Conservation (phyloP, 2,329 filamentous ascomycete species). For the Aspergillaceae sp. region DNA sequence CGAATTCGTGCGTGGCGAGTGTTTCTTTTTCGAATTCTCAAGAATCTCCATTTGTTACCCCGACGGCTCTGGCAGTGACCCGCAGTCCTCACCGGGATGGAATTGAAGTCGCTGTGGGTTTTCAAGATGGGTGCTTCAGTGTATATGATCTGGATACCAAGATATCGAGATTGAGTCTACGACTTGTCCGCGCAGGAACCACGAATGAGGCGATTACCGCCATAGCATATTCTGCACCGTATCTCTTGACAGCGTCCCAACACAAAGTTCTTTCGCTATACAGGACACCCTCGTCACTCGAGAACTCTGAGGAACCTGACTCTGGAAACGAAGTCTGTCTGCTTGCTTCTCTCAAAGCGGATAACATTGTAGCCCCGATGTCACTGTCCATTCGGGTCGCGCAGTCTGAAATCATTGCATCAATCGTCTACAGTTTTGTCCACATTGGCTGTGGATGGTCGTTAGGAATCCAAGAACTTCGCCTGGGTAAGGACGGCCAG, state of each 20-base stretch:
- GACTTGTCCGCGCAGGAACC: slow-evolving; percentile 54
- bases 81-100: slow-evolving; percentile 34
- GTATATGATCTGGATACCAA: slow-evolving; percentile 55
- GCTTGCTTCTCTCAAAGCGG: slow-evolving; percentile 70
- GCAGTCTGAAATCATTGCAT: slow-evolving; percentile 59
- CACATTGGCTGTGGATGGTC: slow-evolving; percentile 74
- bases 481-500: slow-evolving; percentile 47
- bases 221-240: slow-evolving; percentile 65
- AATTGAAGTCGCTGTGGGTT: slow-evolving; percentile 60
- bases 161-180: slow-evolving; percentile 36
- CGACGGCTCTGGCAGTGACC: slow-evolving; percentile 47
- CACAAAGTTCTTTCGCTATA: slow-evolving; percentile 70
- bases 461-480: slow-evolving; percentile 82
- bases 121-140: slow-evolving; percentile 61
- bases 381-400: slow-evolving; percentile 73
- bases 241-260: slow-evolving; percentile 68
- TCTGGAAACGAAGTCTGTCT: slow-evolving; percentile 39
- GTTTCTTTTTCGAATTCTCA: slow-evolving; percentile 19
- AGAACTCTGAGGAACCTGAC: slow-evolving; percentile 2
- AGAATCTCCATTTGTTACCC: slow-evolving; percentile 55
- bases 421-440: slow-evolving; percentile 77
- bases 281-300: slow-evolving; percentile 40
- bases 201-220: slow-evolving; percentile 59
- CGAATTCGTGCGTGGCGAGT: slow-evolving; percentile 51
- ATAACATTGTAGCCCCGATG: slow-evolving; percentile 67